Evolutionary conservation across 2,329 filamentous ascomycete species (phyloP), one percentile per base, ranked within the genome.

Genomic region (Aspergillus tanneri): DNA sequence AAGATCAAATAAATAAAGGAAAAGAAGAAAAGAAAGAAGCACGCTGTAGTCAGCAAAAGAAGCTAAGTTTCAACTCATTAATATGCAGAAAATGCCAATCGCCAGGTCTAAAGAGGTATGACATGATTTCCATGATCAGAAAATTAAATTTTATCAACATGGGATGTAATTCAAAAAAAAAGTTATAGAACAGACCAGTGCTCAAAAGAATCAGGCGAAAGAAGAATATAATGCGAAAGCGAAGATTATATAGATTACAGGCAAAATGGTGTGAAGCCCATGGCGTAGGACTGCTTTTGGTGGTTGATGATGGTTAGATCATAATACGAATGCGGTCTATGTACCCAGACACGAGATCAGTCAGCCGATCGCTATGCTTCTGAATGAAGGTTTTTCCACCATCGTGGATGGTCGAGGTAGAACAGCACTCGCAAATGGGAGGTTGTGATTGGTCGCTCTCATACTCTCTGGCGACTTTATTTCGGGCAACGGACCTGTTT

Each of bases 201-300:
- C 43, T 47, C 36, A 25, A 43, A 30, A 34, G 19, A 48, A 39
- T 18, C 41, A 34, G 25, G 24, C 42, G 47, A 44, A 40, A 46
- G 21, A 27, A 46, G 30, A 16, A 18, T 18, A 18, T 19, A 19
- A 34, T 16, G 16, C 7, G 30, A 34, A 10, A 34, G 30, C 30
- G 30, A 34, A 34, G 5, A 58, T 54, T 55, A 58, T 54, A 58
- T n/a, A n/a, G 30, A 53, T 57, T 56, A 58, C 51, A 58, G 38
- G 44, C 49, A 48, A 47, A 14, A 22, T 27, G 24, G 21, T 37
- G 37, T 28, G 44, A 32, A 28, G n/a, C n/a, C n/a, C n/a, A n/a
- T 40, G 21, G 25, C 19, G 14, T 38, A 19, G 1, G 3, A 14
- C 9, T 22, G 24, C 14, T 19, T 19, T 10, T 25, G 25, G 11